Evolutionary conservation across 495 filamentous ascomycete species (phyloP).

Genomic region (Cenococcum geophilum): DNA sequence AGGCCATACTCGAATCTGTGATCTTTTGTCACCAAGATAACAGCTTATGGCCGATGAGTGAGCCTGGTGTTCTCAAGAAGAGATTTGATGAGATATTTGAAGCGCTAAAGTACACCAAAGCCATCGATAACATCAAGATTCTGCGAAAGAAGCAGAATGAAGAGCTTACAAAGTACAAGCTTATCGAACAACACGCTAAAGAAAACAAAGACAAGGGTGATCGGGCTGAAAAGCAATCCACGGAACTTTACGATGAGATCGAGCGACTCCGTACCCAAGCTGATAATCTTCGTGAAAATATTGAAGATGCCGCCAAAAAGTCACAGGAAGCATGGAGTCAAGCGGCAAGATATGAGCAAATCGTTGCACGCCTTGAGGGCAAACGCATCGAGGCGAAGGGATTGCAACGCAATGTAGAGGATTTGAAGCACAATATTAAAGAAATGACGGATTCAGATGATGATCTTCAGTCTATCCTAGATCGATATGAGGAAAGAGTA

Average conservation of each 20-base stretch:
- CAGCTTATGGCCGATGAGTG: slow-evolving; percentile 95
- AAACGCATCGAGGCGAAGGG: slow-evolving; percentile 67
- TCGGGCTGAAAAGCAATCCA: slow-evolving; percentile 55
- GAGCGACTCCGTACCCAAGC: slow-evolving; percentile 56
- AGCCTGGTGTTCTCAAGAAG: slow-evolving; percentile 77
- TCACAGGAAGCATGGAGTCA: slow-evolving; percentile 56
- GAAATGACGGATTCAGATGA: slow-evolving; percentile 74
- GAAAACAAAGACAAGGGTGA: slow-evolving; percentile 84
- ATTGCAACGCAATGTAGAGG: slow-evolving; percentile 58
- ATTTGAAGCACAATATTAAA: slow-evolving; percentile 62
- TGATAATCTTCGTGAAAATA: slow-evolving; percentile 50
- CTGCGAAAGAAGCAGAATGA: slow-evolving; percentile 77
- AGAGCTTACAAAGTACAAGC: slow-evolving; percentile 62
- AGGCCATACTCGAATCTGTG: slow-evolving; percentile 82
- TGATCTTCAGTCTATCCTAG: slow-evolving; percentile 66
- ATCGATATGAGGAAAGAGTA: slow-evolving; percentile 73
- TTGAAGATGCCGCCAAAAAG: slow-evolving; percentile 50
- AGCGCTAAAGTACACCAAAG: slow-evolving; percentile 92
- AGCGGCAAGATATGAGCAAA: slow-evolving; percentile 54
- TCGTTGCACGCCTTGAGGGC: slow-evolving; percentile 63
- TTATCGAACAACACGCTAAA: slow-evolving; percentile 69
- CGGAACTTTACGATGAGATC: slow-evolving; percentile 66
- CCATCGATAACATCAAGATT: slow-evolving; percentile 85
- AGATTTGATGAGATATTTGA: slow-evolving; percentile 97
- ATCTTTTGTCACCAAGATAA: slow-evolving; percentile 99